phyloP scores from a whole-genome alignment of 352 stramenopile genomes.

The Phytopythium aichiense region DNA sequence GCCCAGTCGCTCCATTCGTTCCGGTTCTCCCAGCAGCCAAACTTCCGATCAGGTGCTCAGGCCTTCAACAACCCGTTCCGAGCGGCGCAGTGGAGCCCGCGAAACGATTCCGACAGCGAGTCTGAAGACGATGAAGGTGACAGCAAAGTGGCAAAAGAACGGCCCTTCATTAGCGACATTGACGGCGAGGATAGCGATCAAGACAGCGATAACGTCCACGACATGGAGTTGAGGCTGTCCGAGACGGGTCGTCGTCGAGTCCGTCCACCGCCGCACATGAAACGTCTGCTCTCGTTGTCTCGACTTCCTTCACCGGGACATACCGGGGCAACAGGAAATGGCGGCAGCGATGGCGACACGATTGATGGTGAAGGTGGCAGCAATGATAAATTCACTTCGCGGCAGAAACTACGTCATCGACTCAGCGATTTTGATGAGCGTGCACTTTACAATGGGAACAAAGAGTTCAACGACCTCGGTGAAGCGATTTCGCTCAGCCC shows the following conservation, averaged over 20 bases:
- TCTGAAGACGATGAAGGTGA: constrained; percentile 24
- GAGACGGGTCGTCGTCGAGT: constrained; percentile 1
- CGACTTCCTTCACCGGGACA: background rate
- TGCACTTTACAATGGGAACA: constrained; percentile 33
- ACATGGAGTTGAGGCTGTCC: constrained; percentile 10
- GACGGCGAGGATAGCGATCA: constrained; percentile 7
- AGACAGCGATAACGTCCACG: constrained; percentile 13
- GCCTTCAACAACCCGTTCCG: constrained; percentile 37
- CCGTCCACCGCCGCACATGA: background rate
- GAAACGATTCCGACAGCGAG: constrained; percentile 40
- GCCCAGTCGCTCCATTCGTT: constrained; percentile 15
- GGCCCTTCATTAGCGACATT: background rate
- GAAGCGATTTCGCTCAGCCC: constrained; percentile 49
- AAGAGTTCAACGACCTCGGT: constrained; percentile 20
- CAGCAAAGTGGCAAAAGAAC: constrained; percentile 5
- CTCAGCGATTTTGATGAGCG: constrained; percentile 13
- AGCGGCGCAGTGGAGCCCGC: constrained; percentile 30
- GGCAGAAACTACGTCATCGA: background rate
- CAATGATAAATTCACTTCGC: no score
- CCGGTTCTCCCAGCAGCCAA: constrained; percentile 44
- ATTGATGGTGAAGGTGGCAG: no score
- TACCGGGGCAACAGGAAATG: background rate
- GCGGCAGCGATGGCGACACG: background rate
- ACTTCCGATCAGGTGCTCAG: constrained; percentile 27
- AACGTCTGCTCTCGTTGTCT: background rate